Conservation (phyloP, 768 basidiomycete genomes). For the Trametes gibbosa region DNA sequence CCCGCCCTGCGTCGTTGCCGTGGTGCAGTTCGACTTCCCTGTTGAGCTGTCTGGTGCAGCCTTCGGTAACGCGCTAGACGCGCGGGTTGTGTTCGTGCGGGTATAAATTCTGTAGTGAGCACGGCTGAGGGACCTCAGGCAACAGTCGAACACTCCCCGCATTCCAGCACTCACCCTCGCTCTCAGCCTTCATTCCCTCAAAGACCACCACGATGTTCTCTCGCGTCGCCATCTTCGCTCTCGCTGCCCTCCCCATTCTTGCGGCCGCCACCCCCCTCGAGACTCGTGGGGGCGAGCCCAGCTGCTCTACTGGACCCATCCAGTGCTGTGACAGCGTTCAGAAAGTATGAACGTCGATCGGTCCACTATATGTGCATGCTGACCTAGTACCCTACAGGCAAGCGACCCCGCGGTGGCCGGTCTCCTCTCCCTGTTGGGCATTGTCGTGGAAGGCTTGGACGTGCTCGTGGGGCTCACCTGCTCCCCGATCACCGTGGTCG, state of each 20-base stretch:
- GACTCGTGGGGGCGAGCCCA: background rate
- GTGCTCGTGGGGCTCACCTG: conserved; percentile 1
- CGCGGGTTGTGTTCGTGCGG: background rate
- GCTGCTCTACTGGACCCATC: conserved; percentile 7
- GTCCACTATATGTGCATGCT: background rate
- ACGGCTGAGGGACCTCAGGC: background rate
- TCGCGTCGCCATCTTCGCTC: conserved; percentile 2
- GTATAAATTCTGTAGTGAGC: background rate
- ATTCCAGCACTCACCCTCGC: background rate
- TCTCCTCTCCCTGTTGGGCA: conserved; percentile 4
- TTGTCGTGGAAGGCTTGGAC: background rate
- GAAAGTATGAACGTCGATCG: background rate
- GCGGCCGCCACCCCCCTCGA: conserved; percentile 17
- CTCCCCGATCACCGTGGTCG: conserved; percentile 11
- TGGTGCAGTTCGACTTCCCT: background rate
- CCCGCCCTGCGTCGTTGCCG: background rate
- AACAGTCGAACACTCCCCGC: background rate
- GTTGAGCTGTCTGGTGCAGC: background rate
- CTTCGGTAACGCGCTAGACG: background rate
- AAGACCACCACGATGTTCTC: conserved; percentile 8
- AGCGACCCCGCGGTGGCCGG: background rate
- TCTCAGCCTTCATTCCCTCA: background rate
- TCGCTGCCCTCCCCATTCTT: conserved; percentile 13
- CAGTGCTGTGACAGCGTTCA: conserved; percentile 10
- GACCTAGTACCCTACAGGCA: background rate